phyloP scores from a whole-genome alignment of 1,284 basidiomycete species.

The Neotropicomus parvogracilis region DNA sequence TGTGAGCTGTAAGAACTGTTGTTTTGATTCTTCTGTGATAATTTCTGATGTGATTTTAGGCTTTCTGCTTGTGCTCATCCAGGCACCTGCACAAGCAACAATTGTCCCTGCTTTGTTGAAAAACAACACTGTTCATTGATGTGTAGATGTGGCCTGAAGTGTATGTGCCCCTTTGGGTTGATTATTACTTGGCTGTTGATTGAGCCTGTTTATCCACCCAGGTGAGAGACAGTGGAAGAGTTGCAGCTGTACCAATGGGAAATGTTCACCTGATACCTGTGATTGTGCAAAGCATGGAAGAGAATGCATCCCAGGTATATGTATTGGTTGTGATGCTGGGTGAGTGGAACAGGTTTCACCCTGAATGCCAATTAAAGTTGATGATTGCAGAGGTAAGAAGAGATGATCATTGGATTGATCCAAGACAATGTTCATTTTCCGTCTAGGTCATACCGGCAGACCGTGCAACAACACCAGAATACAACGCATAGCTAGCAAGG shows the following conservation, averaged over 20 bases:
- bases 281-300: constrained; percentile 14
- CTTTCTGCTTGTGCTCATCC: constrained; percentile 37
- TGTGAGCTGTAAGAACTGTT: constrained; percentile 14
- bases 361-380: background rate
- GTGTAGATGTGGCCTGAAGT: constrained; percentile 39
- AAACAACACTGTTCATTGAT: constrained; percentile 36
- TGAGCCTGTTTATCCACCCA: background rate
- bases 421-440: background rate
- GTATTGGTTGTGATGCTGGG: constrained; percentile 27
- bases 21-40: background rate
- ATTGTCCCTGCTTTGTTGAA: constrained; percentile 35
- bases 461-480: constrained; percentile 28
- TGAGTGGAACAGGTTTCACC: constrained; percentile 6
- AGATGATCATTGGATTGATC: background rate
- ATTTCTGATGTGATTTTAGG: constrained; percentile 18
- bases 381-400: constrained; percentile 24
- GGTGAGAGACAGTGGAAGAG: constrained; percentile 28
- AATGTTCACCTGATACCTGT: constrained; percentile 15
- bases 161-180: constrained; percentile 25
- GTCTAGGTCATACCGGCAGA: constrained; percentile 15
- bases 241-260: constrained; percentile 22
- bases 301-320: constrained; percentile 32
- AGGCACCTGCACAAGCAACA: constrained; percentile 35
- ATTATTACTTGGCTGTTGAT: background rate
- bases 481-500: constrained; percentile 17